phyloP scores from a whole-genome alignment of 2,329 filamentous ascomycete species.

The Xylariaceae sp. region DNA sequence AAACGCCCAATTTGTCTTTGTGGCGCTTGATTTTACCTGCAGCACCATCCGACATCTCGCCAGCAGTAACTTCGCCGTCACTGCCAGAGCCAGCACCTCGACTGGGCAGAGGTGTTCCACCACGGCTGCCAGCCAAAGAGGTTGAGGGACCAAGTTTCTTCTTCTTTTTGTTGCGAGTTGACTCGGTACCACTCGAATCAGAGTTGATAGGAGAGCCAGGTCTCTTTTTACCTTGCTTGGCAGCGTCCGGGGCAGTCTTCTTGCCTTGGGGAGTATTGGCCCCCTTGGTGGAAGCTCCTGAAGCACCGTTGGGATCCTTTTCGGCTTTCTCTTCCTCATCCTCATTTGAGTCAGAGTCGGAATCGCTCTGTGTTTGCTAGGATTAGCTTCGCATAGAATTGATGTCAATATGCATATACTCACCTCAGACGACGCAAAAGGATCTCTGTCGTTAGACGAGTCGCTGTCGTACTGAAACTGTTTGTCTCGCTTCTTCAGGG shows the following conservation, averaged over 20 bases:
- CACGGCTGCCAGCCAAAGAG: conserved; percentile 51
- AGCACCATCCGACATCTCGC: conserved; percentile 62
- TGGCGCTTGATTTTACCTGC: conserved; percentile 48
- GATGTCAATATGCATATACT: conserved; percentile 34
- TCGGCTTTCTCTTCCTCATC: conserved; percentile 49
- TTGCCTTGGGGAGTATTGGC: conserved; percentile 55
- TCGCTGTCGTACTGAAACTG: conserved; percentile 83
- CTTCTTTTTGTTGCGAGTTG: conserved; percentile 74
- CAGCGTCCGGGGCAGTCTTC: conserved; percentile 42
- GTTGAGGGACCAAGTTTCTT: conserved; percentile 33
- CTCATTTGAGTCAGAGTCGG: conserved; percentile 44
- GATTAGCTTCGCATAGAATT: conserved; percentile 21
- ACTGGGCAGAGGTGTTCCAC: conserved; percentile 53
- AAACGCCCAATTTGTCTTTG: conserved; percentile 31
- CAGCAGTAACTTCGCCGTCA: conserved; percentile 69
- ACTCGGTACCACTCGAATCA: conserved; percentile 90
- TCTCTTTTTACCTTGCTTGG: conserved; percentile 68
- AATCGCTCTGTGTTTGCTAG: conserved; percentile 25
- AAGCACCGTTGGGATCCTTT: conserved; percentile 46
- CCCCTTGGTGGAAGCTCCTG: conserved; percentile 66
- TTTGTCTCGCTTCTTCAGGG: conserved; percentile 79
- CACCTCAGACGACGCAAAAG: conserved; percentile 49
- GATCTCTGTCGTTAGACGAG: conserved; percentile 46
- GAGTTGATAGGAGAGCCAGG: conserved; percentile 83
- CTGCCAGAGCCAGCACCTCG: conserved; percentile 61